These are phyloP conservation scores for Tulasnella sp. DNA, from an alignment of 768 basidiomycete species.

Conservation along the genomic window DNA sequence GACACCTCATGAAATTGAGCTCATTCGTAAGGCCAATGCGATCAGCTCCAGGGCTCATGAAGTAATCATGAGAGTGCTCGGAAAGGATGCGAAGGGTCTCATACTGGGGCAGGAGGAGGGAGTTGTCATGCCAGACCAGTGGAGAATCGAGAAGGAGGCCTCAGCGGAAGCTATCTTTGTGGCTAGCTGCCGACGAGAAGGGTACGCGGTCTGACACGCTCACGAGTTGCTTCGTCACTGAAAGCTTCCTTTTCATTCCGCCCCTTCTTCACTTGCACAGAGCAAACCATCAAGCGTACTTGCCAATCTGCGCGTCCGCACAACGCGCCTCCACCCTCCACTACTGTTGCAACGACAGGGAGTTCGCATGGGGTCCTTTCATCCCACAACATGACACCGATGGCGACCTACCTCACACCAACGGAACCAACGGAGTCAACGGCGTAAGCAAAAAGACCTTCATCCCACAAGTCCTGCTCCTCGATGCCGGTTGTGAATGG, in stretches of 20 bases:
- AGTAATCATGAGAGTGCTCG: constrained; percentile 86
- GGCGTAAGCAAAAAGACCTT: constrained; percentile 50
- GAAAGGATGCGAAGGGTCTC: constrained; percentile 60
- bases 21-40: constrained; percentile 73
- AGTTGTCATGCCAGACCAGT: constrained; percentile 62
- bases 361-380: constrained; percentile 81
- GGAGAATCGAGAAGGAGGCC: constrained; percentile 87
- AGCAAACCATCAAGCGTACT: constrained; percentile 81
- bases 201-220: constrained; percentile 48
- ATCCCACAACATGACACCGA: constrained; percentile 47
- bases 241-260: not conserved
- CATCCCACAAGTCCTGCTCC: constrained; percentile 62
- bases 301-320: constrained; percentile 88
- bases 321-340: constrained; percentile 85
- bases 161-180: constrained; percentile 95
- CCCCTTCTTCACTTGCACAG: constrained; percentile 41
- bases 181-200: constrained; percentile 81
- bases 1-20: constrained; percentile 63
- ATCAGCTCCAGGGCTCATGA: constrained; percentile 91
- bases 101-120: constrained; percentile 43
- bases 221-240: not conserved
- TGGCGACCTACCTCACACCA: constrained; percentile 41
- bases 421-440: constrained; percentile 44
- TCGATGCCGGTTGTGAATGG: constrained; percentile 96
- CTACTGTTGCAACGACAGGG: constrained; percentile 89